Conservation (phyloP, 1,284 basidiomycete species). For the Phylloporus sp. region DNA sequence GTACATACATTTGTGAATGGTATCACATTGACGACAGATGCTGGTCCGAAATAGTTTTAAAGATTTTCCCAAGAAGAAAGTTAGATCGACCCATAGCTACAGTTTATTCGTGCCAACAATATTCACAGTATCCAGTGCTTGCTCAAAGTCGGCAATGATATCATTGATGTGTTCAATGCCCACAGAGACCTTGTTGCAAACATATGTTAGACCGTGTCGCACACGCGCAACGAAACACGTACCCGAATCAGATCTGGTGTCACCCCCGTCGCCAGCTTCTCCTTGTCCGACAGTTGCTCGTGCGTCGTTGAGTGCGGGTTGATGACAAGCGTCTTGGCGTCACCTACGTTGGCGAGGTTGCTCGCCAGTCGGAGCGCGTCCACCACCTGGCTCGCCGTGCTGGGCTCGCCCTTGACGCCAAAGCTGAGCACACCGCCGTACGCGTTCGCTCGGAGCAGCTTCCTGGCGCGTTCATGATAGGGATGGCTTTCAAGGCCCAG, state of each 20-base stretch:
- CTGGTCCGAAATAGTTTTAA: no score
- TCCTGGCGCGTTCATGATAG: conserved; percentile 67
- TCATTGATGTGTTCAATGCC: neutral
- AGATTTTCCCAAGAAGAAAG: no score
- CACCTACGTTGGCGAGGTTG: conserved; percentile 73
- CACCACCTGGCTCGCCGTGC: conserved; percentile 70
- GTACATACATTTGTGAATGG: no score
- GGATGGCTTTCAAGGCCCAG: conserved; percentile 74
- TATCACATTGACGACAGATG: no score
- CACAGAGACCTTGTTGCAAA: neutral
- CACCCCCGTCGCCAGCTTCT: conserved; percentile 74
- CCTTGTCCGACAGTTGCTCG: no score
- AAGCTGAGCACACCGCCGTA: conserved; percentile 86
- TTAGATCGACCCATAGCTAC: no score
- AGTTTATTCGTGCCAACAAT: neutral
- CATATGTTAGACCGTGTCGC: no score
- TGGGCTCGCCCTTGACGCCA: conserved; percentile 74
- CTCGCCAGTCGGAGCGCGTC: conserved; percentile 78
- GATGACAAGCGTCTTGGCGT: conserved; percentile 83
- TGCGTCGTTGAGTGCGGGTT: conserved; percentile 78
- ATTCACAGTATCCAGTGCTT: neutral
- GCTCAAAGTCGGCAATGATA: neutral
- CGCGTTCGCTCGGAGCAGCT: conserved; percentile 59
- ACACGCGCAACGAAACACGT: conserved; percentile 42
- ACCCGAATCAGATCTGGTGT: conserved; percentile 83